These are phyloP conservation scores for Mortierella antarctica DNA, from an alignment of 192 early-diverging fungal species.

Conservation along the genomic window DNA sequence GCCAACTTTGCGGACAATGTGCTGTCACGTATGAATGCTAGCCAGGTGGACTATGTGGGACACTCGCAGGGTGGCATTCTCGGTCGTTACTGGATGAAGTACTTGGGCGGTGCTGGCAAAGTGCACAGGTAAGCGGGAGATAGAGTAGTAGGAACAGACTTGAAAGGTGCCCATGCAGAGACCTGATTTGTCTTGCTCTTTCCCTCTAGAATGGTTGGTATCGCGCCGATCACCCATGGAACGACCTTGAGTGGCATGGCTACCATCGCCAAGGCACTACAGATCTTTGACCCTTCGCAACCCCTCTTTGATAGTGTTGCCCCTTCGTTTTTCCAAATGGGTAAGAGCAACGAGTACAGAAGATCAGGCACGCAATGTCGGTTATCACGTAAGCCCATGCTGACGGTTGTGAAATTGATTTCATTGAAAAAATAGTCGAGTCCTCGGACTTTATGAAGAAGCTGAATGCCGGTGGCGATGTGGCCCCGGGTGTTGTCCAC, in stretches of 20 bases:
- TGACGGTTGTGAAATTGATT: not conserved
- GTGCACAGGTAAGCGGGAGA: constrained; percentile 22
- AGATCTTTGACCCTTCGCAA: constrained; percentile 13
- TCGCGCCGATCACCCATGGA: constrained; percentile 38
- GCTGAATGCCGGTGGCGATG: constrained; percentile 36
- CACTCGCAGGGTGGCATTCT: constrained; percentile 45
- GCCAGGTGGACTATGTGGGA: constrained; percentile 38
- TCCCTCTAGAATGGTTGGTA: constrained; percentile 24
- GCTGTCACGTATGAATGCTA: constrained; percentile 17
- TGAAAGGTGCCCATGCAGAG: not conserved
- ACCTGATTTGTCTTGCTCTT: not conserved
- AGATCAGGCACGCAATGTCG: not conserved
- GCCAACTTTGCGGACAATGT: constrained; percentile 19
- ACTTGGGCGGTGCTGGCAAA: constrained; percentile 37
- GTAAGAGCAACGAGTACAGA: constrained; percentile 3
- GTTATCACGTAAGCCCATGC: not conserved
- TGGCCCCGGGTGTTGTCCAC: constrained; percentile 24
- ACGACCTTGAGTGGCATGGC: constrained; percentile 30
- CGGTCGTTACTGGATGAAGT: constrained; percentile 39
- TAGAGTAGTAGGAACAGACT: not conserved
- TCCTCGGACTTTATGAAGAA: constrained; percentile 20
- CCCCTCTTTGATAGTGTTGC: constrained; percentile 31
- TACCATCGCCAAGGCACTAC: constrained; percentile 26
- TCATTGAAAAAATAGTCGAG: constrained; percentile 1
- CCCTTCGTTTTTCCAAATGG: constrained; percentile 31